Base-by-base conservation (phyloP, 345 rosid species). In the Salix exigua region DNA sequence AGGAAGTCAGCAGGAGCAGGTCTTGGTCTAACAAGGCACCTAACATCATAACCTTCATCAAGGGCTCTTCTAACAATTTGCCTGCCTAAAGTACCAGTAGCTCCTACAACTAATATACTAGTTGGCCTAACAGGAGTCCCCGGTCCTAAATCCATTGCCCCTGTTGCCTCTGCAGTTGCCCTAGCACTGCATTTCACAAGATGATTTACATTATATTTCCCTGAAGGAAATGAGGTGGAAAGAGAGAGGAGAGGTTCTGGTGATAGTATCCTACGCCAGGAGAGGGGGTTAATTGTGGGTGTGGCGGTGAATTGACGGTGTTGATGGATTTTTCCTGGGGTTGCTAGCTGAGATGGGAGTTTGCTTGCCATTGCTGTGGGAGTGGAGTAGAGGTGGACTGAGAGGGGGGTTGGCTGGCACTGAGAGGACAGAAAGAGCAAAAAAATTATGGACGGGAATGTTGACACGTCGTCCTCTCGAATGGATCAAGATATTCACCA, bases 1-100 rank as follows among this genome's bases (percentile, higher is more conserved):
- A 93, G 94, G 72, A 96, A 96, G 60, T 96, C 98, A 10, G 98
- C 97, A 1, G 97, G 96, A 60, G 98, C 90, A 3, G 97, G 97
- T 80, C 99, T 86, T 21, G 99, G 98, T 73, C 98, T 78, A 19
- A 96, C 97, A 35, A 95, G 96, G 72, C 98, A 95, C 70, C 99
- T 83, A 23, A 94, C 97, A 11, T 92, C 98, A 55, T 94, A 92
- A 0, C 97, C 97, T 86, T 93, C 97, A 66, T 91, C 99, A 63
- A 95, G 93, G 0, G 96, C 98, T 50, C 99, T 73, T 74, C 99
- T 81, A 67, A 93, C 99, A 13, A 93, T 86, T 79, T 96, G 97
- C 82, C 99, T 87, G 2, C 99, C 99, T 3, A 96, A 85, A 25
- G 97, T 93, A 16, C 99, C 98, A 0, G 99, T 93, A 44, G 94